phyloP scores from a whole-genome alignment of 1,284 basidiomycete species.

The Stygiomarasmius scandens region DNA sequence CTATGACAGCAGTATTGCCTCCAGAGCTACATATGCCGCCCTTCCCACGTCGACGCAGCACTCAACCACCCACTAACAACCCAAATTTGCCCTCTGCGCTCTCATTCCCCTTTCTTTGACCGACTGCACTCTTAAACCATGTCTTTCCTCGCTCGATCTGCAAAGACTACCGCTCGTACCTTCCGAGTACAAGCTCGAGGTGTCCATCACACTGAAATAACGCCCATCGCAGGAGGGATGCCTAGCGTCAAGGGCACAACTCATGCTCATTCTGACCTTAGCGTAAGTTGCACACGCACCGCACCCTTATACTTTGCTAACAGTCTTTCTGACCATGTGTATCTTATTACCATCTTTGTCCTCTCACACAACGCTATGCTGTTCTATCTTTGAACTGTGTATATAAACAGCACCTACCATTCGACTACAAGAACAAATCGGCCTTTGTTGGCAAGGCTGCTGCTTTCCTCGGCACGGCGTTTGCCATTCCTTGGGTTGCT shows the following conservation, averaged over 20 bases:
- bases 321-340: too few relatives aligned
- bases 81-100: too few relatives aligned
- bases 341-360: too few relatives aligned
- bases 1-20: too few relatives aligned
- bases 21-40: too few relatives aligned
- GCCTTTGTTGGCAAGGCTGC: not conserved
- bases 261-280: not conserved
- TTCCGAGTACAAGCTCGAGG: not conserved
- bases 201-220: not conserved
- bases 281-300: not conserved
- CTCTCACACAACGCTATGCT: not conserved
- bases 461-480: not conserved
- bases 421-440: not conserved
- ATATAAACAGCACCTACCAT: not conserved
- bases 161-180: not conserved
- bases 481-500: not conserved
- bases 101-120: too few relatives aligned
- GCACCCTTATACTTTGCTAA: not conserved
- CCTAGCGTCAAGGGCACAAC: not conserved
- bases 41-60: too few relatives aligned
- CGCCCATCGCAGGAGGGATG: not conserved
- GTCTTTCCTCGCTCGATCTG: not conserved
- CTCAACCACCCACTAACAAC: too few relatives aligned
- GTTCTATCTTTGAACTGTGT: too few relatives aligned
- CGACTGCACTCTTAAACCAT: not conserved